These are phyloP conservation scores for Colletotrichum spaethianum DNA, from an alignment of 2,329 filamentous ascomycete species.

Conservation along the genomic window DNA sequence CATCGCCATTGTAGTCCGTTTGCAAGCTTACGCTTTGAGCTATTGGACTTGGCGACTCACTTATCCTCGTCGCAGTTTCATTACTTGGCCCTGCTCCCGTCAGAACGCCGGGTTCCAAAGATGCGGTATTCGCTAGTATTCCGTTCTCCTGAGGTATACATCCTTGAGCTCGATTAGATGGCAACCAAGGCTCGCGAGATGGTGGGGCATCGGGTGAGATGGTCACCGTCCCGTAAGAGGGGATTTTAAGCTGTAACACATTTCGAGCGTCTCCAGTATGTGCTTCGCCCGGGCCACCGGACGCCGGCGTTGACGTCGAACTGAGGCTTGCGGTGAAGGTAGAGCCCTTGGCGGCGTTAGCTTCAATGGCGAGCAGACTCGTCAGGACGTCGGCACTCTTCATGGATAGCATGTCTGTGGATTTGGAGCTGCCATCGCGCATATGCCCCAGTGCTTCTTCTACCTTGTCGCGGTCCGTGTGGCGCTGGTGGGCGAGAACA, in stretches of 20 bases:
- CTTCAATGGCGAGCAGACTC: constrained; percentile 52
- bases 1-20: background rate
- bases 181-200: constrained; percentile 45
- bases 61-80: background rate
- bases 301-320: background rate
- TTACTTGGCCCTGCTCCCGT: background rate
- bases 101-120: background rate
- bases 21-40: background rate
- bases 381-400: constrained; percentile 50
- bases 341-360: constrained; percentile 45
- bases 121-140: background rate
- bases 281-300: background rate
- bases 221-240: constrained; percentile 51
- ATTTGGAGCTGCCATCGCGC: constrained; percentile 46
- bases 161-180: background rate
- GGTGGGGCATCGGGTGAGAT: constrained; percentile 46
- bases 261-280: constrained; percentile 9
- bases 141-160: background rate
- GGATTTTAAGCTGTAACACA: constrained; percentile 38
- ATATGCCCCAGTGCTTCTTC: constrained; percentile 55
- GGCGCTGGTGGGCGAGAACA: constrained; percentile 55
- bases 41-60: background rate
- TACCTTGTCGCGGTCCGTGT: constrained; percentile 57
- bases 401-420: constrained; percentile 50
- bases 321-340: constrained; percentile 21